Evolutionary conservation across 768 basidiomycete genomes (phyloP), one percentile per base, ranked within the genome.

Genomic region (Lepiota brunneoincarnata): DNA sequence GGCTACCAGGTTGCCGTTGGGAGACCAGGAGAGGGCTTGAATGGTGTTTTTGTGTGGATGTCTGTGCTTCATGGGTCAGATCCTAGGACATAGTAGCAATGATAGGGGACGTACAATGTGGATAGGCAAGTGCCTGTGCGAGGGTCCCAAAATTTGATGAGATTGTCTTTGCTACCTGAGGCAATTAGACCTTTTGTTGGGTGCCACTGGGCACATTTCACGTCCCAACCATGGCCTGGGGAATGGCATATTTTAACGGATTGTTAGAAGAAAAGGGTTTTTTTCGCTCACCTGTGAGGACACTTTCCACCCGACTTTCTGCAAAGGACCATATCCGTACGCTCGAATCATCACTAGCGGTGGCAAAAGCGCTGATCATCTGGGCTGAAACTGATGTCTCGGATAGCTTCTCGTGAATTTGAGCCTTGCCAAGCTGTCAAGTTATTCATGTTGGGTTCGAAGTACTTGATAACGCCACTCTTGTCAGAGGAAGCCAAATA

Each of bases 141-240:
- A 18, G 97, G 97, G 68, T 99, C 97, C 97, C 97, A 99, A 72
- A 99, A 99, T 64, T 98, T 98, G 71, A 98, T 93, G 61, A 93
- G 83, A 69, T 98, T 97, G 71, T 99, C 97, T 71, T 98, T 98
- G 62, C 91, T 93, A 21, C 97, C 97, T 2, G 92, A 94, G 4
- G 91, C 93, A 18, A 99, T 80, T 7, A 99, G 76, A 9, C 96
- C 96, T 70, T 98, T 98, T 0, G 89, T 92, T 4, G 94, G 93
- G 72, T 99, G 97, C 97, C 97, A 99, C 73, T 98, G 89, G 1
- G 98, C 93, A 56, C 93, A 97, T 66, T 95, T 91, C 18, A 99
- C 97, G 63, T 99, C 97, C 94, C 95, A 98, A 4, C 95, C 94
- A 62, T 98, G 96, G n/a, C 94, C 94, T 93, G 18, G 15, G 10